phyloP scores from a whole-genome alignment of 139 green algal species.

The Auxenochlorella pyrenoidosa region DNA sequence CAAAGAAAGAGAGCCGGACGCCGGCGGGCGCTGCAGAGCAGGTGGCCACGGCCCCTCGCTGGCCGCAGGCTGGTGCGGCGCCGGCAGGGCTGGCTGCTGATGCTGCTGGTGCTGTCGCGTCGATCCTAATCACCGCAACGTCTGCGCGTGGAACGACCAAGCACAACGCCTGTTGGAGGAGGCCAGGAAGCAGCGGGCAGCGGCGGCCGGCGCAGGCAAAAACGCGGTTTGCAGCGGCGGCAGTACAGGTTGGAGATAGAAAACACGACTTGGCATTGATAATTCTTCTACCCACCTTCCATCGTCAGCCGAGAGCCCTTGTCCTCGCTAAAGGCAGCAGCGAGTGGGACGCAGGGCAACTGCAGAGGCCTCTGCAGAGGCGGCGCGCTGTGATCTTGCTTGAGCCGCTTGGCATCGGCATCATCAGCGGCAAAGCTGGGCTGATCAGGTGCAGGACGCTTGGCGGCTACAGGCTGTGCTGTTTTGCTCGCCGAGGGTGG shows the following conservation, averaged over 20 bases:
- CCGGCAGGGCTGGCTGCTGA: neutral
- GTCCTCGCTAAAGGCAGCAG: constrained; percentile 38
- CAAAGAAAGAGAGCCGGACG: constrained; percentile 51
- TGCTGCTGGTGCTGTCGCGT: neutral
- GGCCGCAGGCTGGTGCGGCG: too few relatives aligned
- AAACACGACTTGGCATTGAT: neutral
- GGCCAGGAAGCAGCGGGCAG: too few relatives aligned
- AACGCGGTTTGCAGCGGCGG: too few relatives aligned
- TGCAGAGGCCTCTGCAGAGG: neutral
- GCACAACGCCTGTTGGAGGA: too few relatives aligned
- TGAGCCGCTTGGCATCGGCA: neutral
- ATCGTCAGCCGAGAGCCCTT: constrained; percentile 38
- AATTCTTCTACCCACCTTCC: constrained; percentile 33
- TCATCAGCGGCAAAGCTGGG: too few relatives aligned
- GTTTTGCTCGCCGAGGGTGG: constrained; percentile 1
- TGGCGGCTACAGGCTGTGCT: neutral
- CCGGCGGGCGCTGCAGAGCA: too few relatives aligned
- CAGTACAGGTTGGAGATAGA: too few relatives aligned
- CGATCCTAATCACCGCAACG: neutral
- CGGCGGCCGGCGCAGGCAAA: too few relatives aligned
- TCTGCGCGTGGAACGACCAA: too few relatives aligned
- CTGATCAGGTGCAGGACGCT: neutral
- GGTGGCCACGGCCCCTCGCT: neutral
- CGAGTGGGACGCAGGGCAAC: neutral
- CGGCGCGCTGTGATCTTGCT: neutral